A percentile compares a stretch with the other conserved stretches of the same genome.
These are phyloP conservation scores for Trichophaea hybrida DNA, from an alignment of 2,329 filamentous ascomycete genomes.

Conservation along the genomic window DNA sequence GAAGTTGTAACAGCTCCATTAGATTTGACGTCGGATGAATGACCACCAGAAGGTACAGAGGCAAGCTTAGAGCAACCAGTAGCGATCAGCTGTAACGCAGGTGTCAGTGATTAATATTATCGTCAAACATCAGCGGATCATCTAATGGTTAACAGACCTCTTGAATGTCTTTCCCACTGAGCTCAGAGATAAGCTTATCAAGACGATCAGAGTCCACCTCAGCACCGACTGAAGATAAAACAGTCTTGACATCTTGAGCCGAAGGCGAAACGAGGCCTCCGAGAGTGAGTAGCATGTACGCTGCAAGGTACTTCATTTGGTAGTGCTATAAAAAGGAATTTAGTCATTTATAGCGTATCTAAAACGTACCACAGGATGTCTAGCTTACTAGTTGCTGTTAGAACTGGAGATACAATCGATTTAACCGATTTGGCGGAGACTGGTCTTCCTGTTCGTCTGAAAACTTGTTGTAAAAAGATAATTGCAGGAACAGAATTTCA, in stretches of 20 bases:
- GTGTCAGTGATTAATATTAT: background rate
- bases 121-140: conserved; percentile 4
- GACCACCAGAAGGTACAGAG: conserved; percentile 87
- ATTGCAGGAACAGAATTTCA: background rate
- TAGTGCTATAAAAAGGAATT: conserved; percentile 15
- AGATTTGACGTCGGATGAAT: conserved; percentile 53
- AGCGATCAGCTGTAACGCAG: conserved; percentile 58
- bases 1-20: conserved; percentile 53
- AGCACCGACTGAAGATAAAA: conserved; percentile 87
- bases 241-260: conserved; percentile 68
- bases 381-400: conserved; percentile 29
- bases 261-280: conserved; percentile 84
- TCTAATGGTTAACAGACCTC: conserved; percentile 49
- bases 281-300: conserved; percentile 92
- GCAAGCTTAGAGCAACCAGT: conserved; percentile 88
- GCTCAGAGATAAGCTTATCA: conserved; percentile 73
- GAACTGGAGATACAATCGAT: conserved; percentile 38
- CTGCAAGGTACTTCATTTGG: conserved; percentile 99
- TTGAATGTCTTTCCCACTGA: conserved; percentile 82
- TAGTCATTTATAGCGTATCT: background rate
- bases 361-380: conserved; percentile 14
- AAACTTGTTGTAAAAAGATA: background rate
- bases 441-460: conserved; percentile 24
- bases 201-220: conserved; percentile 85
- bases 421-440: conserved; percentile 25